Conservation (phyloP, 768 basidiomycete species). For the Pleurotus ostreatus region DNA sequence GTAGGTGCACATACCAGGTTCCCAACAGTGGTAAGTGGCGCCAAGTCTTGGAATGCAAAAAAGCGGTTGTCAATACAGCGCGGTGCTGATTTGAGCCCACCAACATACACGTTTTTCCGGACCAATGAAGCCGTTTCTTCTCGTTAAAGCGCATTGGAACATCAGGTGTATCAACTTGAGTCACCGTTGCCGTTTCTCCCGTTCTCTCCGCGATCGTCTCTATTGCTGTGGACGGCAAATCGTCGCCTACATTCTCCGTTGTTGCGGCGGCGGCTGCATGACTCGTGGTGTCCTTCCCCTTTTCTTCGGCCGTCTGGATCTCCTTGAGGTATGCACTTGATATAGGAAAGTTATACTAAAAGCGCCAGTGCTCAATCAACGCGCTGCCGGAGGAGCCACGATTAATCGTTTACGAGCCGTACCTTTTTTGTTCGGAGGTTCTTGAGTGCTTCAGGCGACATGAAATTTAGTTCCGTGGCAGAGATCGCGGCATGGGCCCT, state of each 20-base stretch:
- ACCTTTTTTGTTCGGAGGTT: constrained; percentile 69
- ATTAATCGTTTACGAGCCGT: constrained; percentile 12
- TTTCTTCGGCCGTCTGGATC: constrained; percentile 34
- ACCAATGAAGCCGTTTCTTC: constrained; percentile 86
- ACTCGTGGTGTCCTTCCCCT: constrained; percentile 19
- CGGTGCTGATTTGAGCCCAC: no score
- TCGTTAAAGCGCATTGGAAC: constrained; percentile 69
- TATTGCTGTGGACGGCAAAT: neutral
- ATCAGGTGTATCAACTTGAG: constrained; percentile 59
- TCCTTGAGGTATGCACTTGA: constrained; percentile 59
- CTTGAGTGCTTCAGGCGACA: constrained; percentile 54
- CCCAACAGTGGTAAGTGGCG: constrained; percentile 90
- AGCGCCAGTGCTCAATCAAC: neutral
- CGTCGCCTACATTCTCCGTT: constrained; percentile 6
- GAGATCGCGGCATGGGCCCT: constrained; percentile 42
- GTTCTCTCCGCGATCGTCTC: constrained; percentile 29
- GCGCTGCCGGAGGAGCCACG: no score
- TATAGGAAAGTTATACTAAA: constrained; percentile 63
- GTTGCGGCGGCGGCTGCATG: constrained; percentile 17
- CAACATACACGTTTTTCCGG: constrained; percentile 75
- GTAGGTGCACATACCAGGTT: constrained; percentile 59
- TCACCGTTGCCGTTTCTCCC: constrained; percentile 22
- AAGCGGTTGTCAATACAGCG: neutral
- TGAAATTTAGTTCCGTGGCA: constrained; percentile 66
- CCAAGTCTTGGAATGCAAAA: constrained; percentile 25